Percentiles rank a stretch among this genome's conserved stretches.
Conservation (phyloP, 2,329 filamentous ascomycete species). For the Aspergillus sp. region DNA sequence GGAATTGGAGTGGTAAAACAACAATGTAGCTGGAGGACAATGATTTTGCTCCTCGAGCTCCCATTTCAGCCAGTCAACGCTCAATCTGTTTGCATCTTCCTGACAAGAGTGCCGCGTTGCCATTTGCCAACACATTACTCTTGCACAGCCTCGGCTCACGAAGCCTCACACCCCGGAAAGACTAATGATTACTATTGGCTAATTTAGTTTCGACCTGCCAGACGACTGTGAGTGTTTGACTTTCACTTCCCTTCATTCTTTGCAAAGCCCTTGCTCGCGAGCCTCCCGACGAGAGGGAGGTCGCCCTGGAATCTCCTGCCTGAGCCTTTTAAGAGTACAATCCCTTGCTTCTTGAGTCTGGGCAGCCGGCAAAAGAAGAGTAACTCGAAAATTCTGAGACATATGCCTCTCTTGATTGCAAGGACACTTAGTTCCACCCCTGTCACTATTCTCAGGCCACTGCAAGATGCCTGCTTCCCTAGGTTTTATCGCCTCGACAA, state of each 20-base stretch:
- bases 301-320: not conserved
- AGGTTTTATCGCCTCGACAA: conserved; percentile 6
- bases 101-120: not conserved
- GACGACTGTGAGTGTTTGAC: not conserved
- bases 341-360: not conserved
- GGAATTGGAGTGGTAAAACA: not conserved
- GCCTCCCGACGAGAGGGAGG: not conserved
- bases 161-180: not conserved
- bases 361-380: not conserved
- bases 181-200: not conserved
- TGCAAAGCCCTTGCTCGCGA: conserved; percentile 6
- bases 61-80: not conserved
- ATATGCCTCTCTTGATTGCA: not conserved
- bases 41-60: not conserved
- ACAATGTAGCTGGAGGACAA: not conserved
- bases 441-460: not conserved
- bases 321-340: not conserved
- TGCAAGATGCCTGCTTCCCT: not conserved
- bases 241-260: conserved; percentile 10
- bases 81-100: not conserved
- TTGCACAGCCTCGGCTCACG: conserved; percentile 3
- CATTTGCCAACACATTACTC: not conserved
- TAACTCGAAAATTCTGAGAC: not conserved
- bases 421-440: not conserved
- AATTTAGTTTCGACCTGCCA: not conserved